Percentiles rank a stretch among this genome's conserved stretches.
Conservation (phyloP, 202 grass and related monocot species). For the Carex sylvatica region DNA sequence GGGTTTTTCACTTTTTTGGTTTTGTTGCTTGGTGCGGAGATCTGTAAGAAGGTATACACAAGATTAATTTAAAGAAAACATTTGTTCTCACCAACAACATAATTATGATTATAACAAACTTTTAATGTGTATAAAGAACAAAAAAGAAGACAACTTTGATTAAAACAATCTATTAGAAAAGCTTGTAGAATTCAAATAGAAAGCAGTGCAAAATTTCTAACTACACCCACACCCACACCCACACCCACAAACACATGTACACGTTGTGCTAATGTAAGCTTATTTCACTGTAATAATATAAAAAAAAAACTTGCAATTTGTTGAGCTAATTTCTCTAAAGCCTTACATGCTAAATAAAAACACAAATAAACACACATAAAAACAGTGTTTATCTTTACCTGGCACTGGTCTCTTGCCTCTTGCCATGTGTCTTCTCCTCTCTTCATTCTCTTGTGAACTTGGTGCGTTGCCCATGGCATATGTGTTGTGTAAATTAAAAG, state of each 20-base stretch:
- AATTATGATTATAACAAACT: background rate
- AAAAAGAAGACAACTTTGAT: background rate
- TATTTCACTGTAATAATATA: no score
- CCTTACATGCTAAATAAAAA: no score
- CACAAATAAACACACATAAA: no score
- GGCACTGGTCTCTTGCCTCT: background rate
- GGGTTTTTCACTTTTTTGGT: background rate
- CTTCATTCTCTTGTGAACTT: background rate
- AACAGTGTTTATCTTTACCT: background rate
- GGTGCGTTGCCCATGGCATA: background rate
- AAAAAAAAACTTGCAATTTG: no score
- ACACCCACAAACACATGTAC: no score
- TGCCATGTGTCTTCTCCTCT: conserved; percentile 16
- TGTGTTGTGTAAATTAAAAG: background rate
- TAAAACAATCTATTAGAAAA: background rate
- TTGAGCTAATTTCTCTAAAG: no score
- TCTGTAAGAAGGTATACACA: background rate
- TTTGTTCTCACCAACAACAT: background rate
- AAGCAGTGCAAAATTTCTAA: background rate
- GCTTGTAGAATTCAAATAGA: background rate
- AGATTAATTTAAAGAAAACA: background rate
- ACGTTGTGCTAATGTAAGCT: no score
- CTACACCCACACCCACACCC: no score
- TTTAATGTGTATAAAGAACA: background rate
- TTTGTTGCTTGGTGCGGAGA: background rate